A percentile compares a stretch with the other conserved stretches of the same genome.
Evolutionary conservation across 1,284 basidiomycete species (phyloP).

Genomic region (Sutorius eximius): DNA sequence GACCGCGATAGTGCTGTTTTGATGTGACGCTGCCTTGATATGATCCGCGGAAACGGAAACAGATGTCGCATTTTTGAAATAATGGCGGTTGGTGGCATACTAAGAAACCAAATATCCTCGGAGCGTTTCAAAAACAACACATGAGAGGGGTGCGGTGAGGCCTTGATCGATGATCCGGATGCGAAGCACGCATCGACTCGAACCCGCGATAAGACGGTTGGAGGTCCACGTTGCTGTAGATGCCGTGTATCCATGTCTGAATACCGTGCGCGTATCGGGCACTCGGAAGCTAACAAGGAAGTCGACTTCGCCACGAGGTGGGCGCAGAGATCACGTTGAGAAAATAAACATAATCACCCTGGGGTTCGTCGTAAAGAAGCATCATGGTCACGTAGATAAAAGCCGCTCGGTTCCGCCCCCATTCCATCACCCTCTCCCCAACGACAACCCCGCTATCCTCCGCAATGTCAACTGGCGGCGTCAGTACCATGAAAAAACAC

Average conservation of each 20-base stretch:
- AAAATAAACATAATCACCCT: conserved; percentile 5
- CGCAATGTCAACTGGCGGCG: conserved; percentile 4
- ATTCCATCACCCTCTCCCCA: background rate
- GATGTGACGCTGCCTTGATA: background rate
- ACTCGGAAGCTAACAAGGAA: conserved; percentile 2
- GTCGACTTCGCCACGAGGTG: conserved; percentile 9
- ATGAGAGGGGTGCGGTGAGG: too few species aligned
- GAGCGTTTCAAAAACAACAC: background rate
- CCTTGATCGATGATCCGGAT: background rate
- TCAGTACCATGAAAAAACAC: background rate
- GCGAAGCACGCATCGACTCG: background rate
- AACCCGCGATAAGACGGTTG: conserved; percentile 21
- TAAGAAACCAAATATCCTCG: background rate
- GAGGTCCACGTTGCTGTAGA: conserved; percentile 28
- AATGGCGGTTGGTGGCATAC: background rate
- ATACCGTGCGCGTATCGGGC: background rate
- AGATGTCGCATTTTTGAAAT: background rate
- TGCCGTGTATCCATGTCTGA: background rate
- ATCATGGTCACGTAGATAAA: conserved; percentile 18
- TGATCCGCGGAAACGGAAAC: conserved; percentile 18
- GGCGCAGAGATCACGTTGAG: conserved; percentile 8
- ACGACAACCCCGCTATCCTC: background rate
- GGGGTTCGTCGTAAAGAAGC: conserved; percentile 7
- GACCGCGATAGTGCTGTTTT: conserved; percentile 3
- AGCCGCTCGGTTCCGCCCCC: background rate